Percentiles rank a stretch among this genome's conserved stretches.
These are phyloP conservation scores for Fusarium buxicola DNA, from an alignment of 2,329 filamentous ascomycete species.

Conservation along the genomic window DNA sequence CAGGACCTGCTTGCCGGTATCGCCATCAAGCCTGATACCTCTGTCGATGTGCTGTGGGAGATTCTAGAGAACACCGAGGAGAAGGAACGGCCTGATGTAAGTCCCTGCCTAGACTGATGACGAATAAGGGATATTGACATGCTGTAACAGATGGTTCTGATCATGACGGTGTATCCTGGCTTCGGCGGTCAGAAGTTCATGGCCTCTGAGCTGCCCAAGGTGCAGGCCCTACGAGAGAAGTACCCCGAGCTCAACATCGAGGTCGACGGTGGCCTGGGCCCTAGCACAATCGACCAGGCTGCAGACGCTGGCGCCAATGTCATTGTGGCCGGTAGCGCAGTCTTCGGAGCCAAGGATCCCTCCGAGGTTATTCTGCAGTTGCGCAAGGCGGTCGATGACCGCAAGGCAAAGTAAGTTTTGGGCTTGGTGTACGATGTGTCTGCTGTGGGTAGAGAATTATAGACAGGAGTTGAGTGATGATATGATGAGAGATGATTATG, in stretches of 20 bases:
- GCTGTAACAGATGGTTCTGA: slow-evolving; percentile 84
- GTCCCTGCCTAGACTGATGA: slow-evolving; percentile 50
- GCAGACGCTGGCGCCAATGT: slow-evolving; percentile 97
- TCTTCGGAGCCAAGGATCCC: slow-evolving; percentile 93
- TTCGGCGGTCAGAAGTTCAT: slow-evolving; percentile 99
- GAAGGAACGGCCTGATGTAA: slow-evolving; percentile 87
- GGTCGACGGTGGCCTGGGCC: slow-evolving; percentile 91
- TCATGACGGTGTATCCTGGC: slow-evolving; percentile 98
- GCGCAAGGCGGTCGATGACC: slow-evolving; percentile 79
- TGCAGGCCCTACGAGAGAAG: slow-evolving; percentile 80
- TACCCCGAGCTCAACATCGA: slow-evolving; percentile 97
- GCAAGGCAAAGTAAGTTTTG: slow-evolving; percentile 53
- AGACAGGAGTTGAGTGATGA: slow-evolving; percentile 37
- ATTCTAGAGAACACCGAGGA: slow-evolving; percentile 79
- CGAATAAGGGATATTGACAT: slow-evolving; percentile 21
- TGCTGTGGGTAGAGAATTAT: slow-evolving; percentile 14
- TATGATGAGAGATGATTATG: slow-evolving; percentile 31
- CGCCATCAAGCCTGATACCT: slow-evolving; percentile 93
- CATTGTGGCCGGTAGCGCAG: slow-evolving; percentile 95
- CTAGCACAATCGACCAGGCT: slow-evolving; percentile 90
- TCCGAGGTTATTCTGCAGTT: slow-evolving; percentile 86
- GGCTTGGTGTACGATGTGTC: slow-evolving; percentile 40
- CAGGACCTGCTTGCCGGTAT: slow-evolving; percentile 91
- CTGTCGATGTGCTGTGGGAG: slow-evolving; percentile 92
- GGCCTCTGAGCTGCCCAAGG: slow-evolving; percentile 94